Conservation (phyloP, 2,329 filamentous ascomycete genomes). For the Colletotrichum tofieldiae region DNA sequence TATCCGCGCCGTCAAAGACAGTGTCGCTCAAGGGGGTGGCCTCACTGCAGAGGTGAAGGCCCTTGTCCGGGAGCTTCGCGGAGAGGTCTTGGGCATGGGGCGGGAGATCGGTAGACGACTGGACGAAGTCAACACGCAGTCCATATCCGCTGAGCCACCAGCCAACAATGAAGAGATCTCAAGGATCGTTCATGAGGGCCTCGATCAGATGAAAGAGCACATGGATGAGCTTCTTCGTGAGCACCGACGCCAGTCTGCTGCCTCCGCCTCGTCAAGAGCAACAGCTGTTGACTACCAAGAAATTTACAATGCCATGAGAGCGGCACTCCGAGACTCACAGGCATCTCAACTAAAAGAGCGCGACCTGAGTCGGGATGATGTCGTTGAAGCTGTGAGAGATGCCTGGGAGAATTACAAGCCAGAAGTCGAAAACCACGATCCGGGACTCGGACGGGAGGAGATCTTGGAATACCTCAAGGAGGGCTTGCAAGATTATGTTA, state of each 20-base stretch:
- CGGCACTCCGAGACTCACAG: conserved; percentile 77
- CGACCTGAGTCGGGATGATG: conserved; percentile 82
- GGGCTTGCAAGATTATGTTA: conserved; percentile 83
- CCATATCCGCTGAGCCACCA: conserved; percentile 55
- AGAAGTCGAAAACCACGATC: conserved; percentile 90
- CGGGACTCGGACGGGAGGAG: conserved; percentile 91
- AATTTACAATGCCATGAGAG: conserved; percentile 87
- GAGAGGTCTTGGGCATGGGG: conserved; percentile 95
- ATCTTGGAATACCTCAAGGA: conserved; percentile 89
- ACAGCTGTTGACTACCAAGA: conserved; percentile 82
- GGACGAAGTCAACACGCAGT: conserved; percentile 71
- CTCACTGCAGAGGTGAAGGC: conserved; percentile 94
- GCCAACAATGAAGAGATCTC: conserved; percentile 79
- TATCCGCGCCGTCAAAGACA: conserved; percentile 91
- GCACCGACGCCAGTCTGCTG: conserved; percentile 78
- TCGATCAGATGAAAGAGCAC: conserved; percentile 87
- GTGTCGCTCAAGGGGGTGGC: conserved; percentile 88
- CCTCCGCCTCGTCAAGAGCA: conserved; percentile 73
- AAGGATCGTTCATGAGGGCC: conserved; percentile 83
- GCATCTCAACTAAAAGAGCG: conserved; percentile 62
- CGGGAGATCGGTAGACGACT: conserved; percentile 89
- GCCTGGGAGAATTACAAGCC: conserved; percentile 97
- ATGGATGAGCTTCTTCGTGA: conserved; percentile 86
- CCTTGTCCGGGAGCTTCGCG: conserved; percentile 88
- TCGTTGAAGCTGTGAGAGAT: conserved; percentile 88